phyloP scores from a whole-genome alignment of 345 rosid species.

The Melaleuca alternifolia region DNA sequence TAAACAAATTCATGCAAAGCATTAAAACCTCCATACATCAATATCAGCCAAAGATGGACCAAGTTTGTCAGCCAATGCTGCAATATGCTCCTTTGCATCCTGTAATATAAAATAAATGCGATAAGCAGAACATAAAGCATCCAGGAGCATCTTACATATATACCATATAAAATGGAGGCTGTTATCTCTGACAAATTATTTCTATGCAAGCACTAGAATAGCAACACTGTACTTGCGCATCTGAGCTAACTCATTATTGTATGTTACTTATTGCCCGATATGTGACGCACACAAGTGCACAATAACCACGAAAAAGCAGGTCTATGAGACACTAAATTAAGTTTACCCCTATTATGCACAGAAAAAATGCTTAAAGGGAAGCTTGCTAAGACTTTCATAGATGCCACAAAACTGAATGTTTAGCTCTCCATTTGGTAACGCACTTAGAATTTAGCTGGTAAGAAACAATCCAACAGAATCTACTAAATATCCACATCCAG shows the following conservation, averaged over 20 bases:
- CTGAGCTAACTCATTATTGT: neutral
- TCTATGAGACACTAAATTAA: neutral
- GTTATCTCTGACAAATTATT: neutral
- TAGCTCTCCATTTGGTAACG: neutral
- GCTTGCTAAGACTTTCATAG: neutral
- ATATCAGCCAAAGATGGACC: conserved; percentile 86
- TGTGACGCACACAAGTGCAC: neutral
- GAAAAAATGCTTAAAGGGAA: neutral
- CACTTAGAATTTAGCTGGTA: neutral
- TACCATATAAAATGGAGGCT: neutral
- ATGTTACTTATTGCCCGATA: neutral
- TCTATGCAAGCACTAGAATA: neutral
- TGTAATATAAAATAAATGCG: conserved; percentile 11
- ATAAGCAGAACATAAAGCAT: neutral
- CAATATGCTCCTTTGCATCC: conserved; percentile 98
- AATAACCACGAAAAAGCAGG: neutral
- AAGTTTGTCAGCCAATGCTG: conserved; percentile 88
- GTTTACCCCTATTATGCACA: neutral
- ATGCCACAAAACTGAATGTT: neutral
- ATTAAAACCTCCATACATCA: conserved; percentile 37
- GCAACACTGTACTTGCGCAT: neutral
- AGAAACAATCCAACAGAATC: neutral
- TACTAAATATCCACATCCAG: neutral
- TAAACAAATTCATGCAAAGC: neutral
- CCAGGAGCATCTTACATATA: neutral